Conservation (phyloP, 1,139 yeast species). For the Pichiaceae sp. region DNA sequence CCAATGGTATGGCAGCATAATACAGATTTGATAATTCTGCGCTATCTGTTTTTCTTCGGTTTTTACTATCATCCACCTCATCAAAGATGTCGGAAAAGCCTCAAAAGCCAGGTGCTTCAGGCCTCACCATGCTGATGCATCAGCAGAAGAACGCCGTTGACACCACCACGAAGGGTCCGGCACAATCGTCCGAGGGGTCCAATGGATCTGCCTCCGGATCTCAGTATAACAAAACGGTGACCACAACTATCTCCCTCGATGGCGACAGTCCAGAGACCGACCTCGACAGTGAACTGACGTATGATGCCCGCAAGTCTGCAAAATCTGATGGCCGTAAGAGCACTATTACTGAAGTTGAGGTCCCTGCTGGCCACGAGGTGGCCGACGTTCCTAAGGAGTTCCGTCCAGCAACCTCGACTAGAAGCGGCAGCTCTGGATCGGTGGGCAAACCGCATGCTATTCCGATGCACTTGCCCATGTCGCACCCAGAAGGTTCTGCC, state of each 20-base stretch:
- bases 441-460: not conserved
- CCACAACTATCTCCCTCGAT: conserved; percentile 24
- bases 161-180: not conserved
- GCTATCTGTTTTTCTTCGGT: too few relatives aligned
- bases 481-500: not conserved
- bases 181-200: not conserved
- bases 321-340: not conserved
- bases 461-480: not conserved
- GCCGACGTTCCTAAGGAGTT: not conserved
- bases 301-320: conserved; percentile 10
- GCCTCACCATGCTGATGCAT: conserved; percentile 24
- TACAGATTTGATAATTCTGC: too few relatives aligned
- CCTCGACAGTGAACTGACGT: conserved; percentile 6
- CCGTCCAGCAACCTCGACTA: not conserved
- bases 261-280: conserved; percentile 22
- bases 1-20: too few relatives aligned
- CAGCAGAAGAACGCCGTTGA: conserved; percentile 14
- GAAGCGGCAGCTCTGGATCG: not conserved
- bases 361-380: conserved; percentile 3
- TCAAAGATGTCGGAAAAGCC: not conserved
- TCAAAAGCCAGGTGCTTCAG: conserved; percentile 15
- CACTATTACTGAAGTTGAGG: not conserved
- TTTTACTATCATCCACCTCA: too few relatives aligned
- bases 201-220: not conserved
- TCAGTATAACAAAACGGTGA: conserved; percentile 19